Evolutionary conservation across 1,139 yeast genomes (phyloP), one percentile per base, ranked within the genome.

Genomic region (Zygosaccharomyces pseudobailii): DNA sequence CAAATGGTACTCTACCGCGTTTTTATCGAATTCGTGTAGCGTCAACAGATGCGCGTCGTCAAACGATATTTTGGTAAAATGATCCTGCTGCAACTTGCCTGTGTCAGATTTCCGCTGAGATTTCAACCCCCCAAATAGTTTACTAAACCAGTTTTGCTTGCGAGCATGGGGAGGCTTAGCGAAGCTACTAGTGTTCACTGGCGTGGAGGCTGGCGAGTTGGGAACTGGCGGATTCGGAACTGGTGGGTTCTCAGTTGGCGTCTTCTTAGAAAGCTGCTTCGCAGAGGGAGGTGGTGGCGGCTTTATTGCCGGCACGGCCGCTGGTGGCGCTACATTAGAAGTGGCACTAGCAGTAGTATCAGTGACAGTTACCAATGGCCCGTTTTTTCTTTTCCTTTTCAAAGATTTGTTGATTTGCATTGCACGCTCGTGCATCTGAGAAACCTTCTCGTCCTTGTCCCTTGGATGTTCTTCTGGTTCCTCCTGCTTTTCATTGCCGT

Each of bases 21-120:
- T 51, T 31, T 55, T 55, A 10, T 56, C 56, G 46, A 64, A 58
- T 37, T 59, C 59, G 34, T 54, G 51, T 20, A 63, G 36, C n/a
- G 62, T 53, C 13, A 62, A 30, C 40, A 55, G 47, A 46, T 63
- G 63, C 10, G 57, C 56, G 28, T 59, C 59, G 43, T 64, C 67
- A 46, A 62, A 63, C 3, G 63, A 46, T 4, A 62, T 48, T 7
- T 22, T 44, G 3, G 63, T 56, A 9, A 36, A 36, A 44, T 63
- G 65, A 30, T 55, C 55, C 25, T 46, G 47, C 2, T 49, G 38
- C 7, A 55, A 39, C 22, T 46, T 49, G 5, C 48, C 37, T 6
- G 42, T 40, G 5, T 34, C 45, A 20, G 42, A 28, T 10, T 43
- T 36, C n/a, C 33, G 19, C 19, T 42, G 32, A 6, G 47, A 23